Base-by-base conservation (phyloP, 257 asterid genomes). In the Leonotis leonurus region DNA sequence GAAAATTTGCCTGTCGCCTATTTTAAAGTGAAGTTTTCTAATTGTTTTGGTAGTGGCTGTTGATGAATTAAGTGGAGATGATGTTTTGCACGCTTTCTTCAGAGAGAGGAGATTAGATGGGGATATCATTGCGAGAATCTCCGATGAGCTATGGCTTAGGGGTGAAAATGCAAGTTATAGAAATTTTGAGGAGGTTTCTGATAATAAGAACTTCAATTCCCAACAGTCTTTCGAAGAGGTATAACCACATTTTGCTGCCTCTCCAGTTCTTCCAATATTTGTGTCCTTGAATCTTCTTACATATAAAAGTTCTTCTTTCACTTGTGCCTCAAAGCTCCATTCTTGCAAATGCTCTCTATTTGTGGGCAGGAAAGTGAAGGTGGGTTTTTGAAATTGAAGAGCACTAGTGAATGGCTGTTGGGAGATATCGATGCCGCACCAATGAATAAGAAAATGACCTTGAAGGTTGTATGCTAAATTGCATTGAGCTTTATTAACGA, bases 351-450 rank as follows among this genome's bases (percentile, higher is more conserved):
- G 39, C 3, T 29, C 13, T 27, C 8, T n/a, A 27, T 52, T 36
- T 21, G 50, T 53, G 74, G 54, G 10, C 85, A 78, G 71, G 94
- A 73, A 69, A 69, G 57, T 35, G 94, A 83, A 67, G 86, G 86
- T 27, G 96, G 97, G 14, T 85, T 83, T 72, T 77, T 90, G 89
- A 85, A 90, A 76, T 69, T 90, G 76, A 82, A 78, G 69, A 68
- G 70, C 56, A 88, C 89, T 37, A 79, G 70, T 70, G 98, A 88
- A 63, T 90, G 96, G 96, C 74, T 90, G 53, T 36, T 71, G 67
- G 96, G 96, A 14, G 95, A 84, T 25, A 60, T 65, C 53, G 67
- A 72, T 37, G 58, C 81, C 1, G 94, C 86, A 1, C 98, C 98
- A 5, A 53, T 75, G 74, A 88, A 90, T 77, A 83, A 70, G 86